Conservation (phyloP, 805 yeast species). For the Ogataea pini region DNA sequence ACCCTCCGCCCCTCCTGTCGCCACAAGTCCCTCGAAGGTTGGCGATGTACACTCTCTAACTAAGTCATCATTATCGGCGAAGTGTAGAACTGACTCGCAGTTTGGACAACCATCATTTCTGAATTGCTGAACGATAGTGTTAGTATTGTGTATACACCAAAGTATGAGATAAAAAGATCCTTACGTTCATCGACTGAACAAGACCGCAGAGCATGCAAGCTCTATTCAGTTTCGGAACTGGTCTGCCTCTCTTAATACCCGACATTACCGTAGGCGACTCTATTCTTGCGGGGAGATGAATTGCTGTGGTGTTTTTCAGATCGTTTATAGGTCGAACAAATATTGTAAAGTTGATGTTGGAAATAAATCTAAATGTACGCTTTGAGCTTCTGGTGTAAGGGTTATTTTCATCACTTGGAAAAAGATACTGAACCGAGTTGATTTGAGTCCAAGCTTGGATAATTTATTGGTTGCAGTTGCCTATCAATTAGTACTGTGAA, state of each 20-base stretch:
- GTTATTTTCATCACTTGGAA: background rate
- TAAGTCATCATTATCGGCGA: slow-evolving; percentile 72
- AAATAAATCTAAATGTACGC: background rate
- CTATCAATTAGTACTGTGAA: too few species aligned
- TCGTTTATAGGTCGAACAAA: background rate
- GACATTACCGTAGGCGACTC: slow-evolving; percentile 2
- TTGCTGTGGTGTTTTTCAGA: background rate
- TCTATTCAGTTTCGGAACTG: slow-evolving; percentile 68
- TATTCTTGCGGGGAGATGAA: background rate
- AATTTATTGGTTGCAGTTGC: background rate
- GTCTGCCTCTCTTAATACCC: slow-evolving; percentile 34
- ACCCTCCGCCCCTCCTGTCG: slow-evolving; percentile 76
- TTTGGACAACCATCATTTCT: slow-evolving; percentile 91
- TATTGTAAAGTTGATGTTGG: background rate
- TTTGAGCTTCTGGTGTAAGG: background rate
- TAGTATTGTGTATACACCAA: background rate
- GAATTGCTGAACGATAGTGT: slow-evolving; percentile 46
- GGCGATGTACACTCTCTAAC: slow-evolving; percentile 95
- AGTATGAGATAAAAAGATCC: slow-evolving; percentile 24
- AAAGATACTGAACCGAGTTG: background rate
- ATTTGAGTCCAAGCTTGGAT: background rate
- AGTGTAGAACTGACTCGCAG: slow-evolving; percentile 85
- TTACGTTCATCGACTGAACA: slow-evolving; percentile 72
- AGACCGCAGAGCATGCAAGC: slow-evolving; percentile 98
- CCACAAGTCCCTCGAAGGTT: slow-evolving; percentile 92